Evolutionary conservation across 345 rosid genomes (phyloP).

Genomic region (Ricinus communis): DNA sequence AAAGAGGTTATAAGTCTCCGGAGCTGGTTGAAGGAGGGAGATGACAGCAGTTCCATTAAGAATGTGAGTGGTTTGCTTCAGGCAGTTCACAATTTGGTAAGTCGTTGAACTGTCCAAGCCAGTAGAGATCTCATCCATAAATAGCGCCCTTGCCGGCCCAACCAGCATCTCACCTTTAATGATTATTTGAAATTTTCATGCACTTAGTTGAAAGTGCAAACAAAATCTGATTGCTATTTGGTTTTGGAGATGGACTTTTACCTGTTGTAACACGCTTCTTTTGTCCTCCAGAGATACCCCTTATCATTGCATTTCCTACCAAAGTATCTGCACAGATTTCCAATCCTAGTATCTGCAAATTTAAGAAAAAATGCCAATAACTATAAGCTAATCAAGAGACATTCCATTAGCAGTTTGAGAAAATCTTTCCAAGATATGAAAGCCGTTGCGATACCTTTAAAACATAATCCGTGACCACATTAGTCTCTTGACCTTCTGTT

Average conservation of each 20-base stretch:
- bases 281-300: constrained; percentile 76
- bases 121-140: constrained; percentile 24
- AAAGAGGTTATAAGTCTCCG: constrained; percentile 61
- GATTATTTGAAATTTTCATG: background rate
- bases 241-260: constrained; percentile 7
- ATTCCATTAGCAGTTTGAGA: background rate
- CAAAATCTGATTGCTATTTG: background rate
- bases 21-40: constrained; percentile 80
- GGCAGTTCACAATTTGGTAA: constrained; percentile 60
- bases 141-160: constrained; percentile 18
- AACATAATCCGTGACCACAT: constrained; percentile 71
- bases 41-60: constrained; percentile 58
- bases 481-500: constrained; percentile 50
- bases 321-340: constrained; percentile 69
- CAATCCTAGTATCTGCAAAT: constrained; percentile 63
- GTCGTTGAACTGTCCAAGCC: constrained; percentile 67
- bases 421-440: background rate
- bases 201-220: no score
- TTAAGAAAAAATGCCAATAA: constrained; percentile 1
- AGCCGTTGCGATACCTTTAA: constrained; percentile 50
- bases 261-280: constrained; percentile 55
- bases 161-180: constrained; percentile 22
- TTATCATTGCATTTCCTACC: constrained; percentile 66
- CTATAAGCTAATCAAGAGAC: no score
- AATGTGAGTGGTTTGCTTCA: constrained; percentile 65